Evolutionary conservation across 2,329 filamentous ascomycete genomes (phyloP).

Genomic region (Neofusicoccum laricinum): DNA sequence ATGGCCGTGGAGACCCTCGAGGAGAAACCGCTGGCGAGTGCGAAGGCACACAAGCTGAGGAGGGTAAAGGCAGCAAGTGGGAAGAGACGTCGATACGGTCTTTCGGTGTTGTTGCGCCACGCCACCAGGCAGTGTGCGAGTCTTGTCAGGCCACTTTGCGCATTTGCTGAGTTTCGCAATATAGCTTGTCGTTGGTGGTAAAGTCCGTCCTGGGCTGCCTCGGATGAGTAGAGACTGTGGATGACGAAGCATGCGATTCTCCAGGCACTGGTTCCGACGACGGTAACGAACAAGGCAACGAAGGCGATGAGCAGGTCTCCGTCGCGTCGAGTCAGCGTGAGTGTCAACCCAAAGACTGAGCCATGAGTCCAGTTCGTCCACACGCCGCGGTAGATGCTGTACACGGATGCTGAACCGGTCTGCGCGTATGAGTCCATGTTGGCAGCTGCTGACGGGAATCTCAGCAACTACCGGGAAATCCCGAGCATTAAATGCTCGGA

Average conservation of each 20-base stretch:
- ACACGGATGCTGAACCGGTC: background rate
- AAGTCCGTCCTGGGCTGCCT: constrained; percentile 21
- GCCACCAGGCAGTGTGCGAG: background rate
- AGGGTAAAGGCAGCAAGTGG: background rate
- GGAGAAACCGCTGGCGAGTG: constrained; percentile 20
- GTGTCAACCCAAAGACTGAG: constrained; percentile 28
- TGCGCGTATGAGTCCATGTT: too few species aligned
- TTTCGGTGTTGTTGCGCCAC: background rate
- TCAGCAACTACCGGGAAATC: too few species aligned
- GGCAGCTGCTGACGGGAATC: too few species aligned
- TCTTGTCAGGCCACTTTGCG: background rate
- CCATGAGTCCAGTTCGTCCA: constrained; percentile 36
- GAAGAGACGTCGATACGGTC: background rate
- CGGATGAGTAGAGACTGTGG: constrained; percentile 22
- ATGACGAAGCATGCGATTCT: constrained; percentile 21
- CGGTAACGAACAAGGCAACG: constrained; percentile 31
- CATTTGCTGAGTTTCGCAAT: constrained; percentile 13
- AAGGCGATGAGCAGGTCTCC: constrained; percentile 36
- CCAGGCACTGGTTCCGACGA: constrained; percentile 24
- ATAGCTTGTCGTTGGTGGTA: constrained; percentile 23
- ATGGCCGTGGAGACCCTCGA: constrained; percentile 29
- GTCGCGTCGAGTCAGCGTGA: constrained; percentile 29
- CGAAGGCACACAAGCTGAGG: background rate
- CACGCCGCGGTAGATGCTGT: constrained; percentile 24
- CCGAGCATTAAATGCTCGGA: too few species aligned